Evolutionary conservation across 2,329 filamentous ascomycete genomes (phyloP).

Genomic region (Penicillium sp.): DNA sequence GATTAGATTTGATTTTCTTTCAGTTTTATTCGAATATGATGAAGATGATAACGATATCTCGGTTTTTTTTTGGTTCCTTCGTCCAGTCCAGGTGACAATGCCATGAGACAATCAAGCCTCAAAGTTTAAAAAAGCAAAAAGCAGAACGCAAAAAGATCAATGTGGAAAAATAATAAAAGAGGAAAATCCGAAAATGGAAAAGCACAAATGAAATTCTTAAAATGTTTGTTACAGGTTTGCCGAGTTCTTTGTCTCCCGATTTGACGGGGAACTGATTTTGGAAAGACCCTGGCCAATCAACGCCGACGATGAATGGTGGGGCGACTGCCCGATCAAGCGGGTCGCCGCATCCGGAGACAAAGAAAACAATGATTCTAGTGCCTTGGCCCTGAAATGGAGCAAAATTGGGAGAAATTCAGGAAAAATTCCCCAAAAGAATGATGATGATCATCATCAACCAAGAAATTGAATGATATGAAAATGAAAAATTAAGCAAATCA

Average conservation of each 20-base stretch:
- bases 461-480: not conserved
- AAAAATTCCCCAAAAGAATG: not conserved
- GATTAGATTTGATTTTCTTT: no score
- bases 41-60: not conserved
- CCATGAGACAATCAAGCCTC: not conserved
- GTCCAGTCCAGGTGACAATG: not conserved
- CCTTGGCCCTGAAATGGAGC: conserved; percentile 1
- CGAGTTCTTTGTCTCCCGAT: conserved; percentile 13
- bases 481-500: not conserved
- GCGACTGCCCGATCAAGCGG: conserved; percentile 9
- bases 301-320: no score
- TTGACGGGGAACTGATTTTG: conserved; percentile 19
- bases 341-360: conserved; percentile 29
- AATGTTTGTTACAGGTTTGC: conserved; percentile 8
- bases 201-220: not conserved
- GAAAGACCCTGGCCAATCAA: not conserved
- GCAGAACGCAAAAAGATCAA: not conserved
- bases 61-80: no score
- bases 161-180: no score
- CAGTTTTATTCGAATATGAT: no score
- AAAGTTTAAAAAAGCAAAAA: not conserved
- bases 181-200: not conserved
- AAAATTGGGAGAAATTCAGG: no score
- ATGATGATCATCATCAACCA: not conserved
- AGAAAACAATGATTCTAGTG: conserved; percentile 29